A percentile compares a stretch with the other conserved stretches of the same genome.
phyloP scores from a whole-genome alignment of 108 stramenopile genomes.

The Cyclotella cryptica region DNA sequence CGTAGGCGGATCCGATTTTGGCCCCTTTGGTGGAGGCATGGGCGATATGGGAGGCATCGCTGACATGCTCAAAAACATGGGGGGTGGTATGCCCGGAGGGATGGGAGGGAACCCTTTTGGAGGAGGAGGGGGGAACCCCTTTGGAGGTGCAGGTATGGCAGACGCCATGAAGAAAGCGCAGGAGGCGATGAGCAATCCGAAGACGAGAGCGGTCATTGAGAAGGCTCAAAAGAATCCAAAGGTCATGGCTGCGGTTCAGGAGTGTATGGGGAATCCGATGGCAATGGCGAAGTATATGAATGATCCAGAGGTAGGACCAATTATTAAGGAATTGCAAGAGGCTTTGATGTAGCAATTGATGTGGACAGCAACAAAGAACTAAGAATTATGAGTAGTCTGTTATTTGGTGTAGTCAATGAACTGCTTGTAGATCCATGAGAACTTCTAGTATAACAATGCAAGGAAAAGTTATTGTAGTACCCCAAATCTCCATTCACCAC shows the following conservation, averaged over 20 bases:
- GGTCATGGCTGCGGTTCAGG: slow-evolving; percentile 76
- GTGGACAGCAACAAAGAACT: not conserved
- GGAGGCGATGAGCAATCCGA: slow-evolving; percentile 85
- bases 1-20: slow-evolving; percentile 24
- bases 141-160: slow-evolving; percentile 58
- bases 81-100: slow-evolving; percentile 37
- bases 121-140: slow-evolving; percentile 35
- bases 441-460: not conserved
- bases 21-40: slow-evolving; percentile 40
- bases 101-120: slow-evolving; percentile 54
- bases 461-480: not conserved
- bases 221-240: slow-evolving; percentile 77
- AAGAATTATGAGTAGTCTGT: not conserved
- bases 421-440: not conserved
- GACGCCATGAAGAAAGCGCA: slow-evolving; percentile 77
- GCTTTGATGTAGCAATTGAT: slow-evolving; percentile 59
- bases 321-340: slow-evolving; percentile 73
- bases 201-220: slow-evolving; percentile 69
- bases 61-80: slow-evolving; percentile 74
- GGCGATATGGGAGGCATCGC: slow-evolving; percentile 77
- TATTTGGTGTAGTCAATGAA: no score
- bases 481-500: not conserved
- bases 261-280: slow-evolving; percentile 88
- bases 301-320: slow-evolving; percentile 79
- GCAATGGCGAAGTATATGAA: slow-evolving; percentile 82